A percentile compares a stretch with the other conserved stretches of the same genome.
Conservation (phyloP, 371 early-diverging fungal species). For the Syncephalis plumigaleata region DNA sequence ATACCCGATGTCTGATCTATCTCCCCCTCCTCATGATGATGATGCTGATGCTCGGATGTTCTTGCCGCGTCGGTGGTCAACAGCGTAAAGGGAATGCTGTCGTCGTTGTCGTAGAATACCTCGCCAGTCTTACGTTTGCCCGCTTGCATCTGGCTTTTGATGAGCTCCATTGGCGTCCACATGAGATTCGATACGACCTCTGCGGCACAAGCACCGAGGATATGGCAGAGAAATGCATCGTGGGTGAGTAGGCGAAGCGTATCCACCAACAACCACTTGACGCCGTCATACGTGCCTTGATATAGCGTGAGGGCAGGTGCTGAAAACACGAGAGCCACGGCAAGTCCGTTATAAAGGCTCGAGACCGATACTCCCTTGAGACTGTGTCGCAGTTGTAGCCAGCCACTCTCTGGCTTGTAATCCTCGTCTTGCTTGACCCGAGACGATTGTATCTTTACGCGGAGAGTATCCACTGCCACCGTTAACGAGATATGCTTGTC, state of each 20-base stretch:
- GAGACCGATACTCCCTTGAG: not conserved
- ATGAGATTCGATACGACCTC: constrained; percentile 32
- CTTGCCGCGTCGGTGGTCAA: too few species aligned
- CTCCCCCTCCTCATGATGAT: too few species aligned
- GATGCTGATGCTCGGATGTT: too few species aligned
- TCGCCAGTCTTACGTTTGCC: too few species aligned
- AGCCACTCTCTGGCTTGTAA: too few species aligned
- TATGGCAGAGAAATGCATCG: constrained; percentile 17
- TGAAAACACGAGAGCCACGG: constrained; percentile 44
- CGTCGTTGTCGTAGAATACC: too few species aligned
- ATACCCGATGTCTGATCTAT: too few species aligned
- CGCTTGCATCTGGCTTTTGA: constrained; percentile 49
- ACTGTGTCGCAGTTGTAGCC: not conserved
- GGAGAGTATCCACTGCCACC: too few species aligned
- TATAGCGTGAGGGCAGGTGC: constrained; percentile 61
- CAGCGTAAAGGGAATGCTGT: too few species aligned
- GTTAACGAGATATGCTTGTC: too few species aligned
- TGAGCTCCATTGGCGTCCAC: constrained; percentile 72
- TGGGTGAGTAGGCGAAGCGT: constrained; percentile 2
- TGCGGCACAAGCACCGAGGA: constrained; percentile 29
- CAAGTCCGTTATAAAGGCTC: constrained; percentile 38
- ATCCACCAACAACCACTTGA: constrained; percentile 23
- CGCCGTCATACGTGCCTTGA: constrained; percentile 45
- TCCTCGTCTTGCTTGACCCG: too few species aligned
- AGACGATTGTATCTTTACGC: too few species aligned